Evolutionary conservation across 1,284 basidiomycete species (phyloP).

Genomic region (Trichosporon faecale): DNA sequence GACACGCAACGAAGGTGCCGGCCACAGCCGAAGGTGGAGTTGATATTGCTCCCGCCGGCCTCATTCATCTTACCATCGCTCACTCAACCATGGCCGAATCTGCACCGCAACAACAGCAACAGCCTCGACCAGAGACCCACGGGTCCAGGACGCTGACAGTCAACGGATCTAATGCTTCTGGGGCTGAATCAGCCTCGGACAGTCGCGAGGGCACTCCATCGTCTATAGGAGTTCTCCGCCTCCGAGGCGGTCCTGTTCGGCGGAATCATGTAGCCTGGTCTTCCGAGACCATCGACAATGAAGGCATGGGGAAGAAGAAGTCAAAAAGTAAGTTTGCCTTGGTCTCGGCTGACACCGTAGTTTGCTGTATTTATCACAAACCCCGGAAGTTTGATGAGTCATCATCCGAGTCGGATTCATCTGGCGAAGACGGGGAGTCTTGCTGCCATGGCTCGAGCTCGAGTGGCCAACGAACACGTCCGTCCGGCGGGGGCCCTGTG

Average conservation of each 20-base stretch:
- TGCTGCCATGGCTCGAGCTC: not conserved
- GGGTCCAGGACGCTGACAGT: slow-evolving; percentile 39
- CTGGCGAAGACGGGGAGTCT: slow-evolving; percentile 26
- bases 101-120: slow-evolving; percentile 47
- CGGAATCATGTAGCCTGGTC: slow-evolving; percentile 51
- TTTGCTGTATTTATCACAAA: slow-evolving; percentile 57
- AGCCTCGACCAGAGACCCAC: slow-evolving; percentile 17
- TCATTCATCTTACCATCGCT: not conserved
- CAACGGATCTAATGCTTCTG: slow-evolving; percentile 22
- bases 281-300: slow-evolving; percentile 54
- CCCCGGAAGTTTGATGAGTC: slow-evolving; percentile 53
- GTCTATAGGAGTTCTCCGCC: slow-evolving; percentile 40
- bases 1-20: not conserved
- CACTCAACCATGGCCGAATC: slow-evolving; percentile 58
- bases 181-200: slow-evolving; percentile 5
- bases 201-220: slow-evolving; percentile 21
- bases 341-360: slow-evolving; percentile 31
- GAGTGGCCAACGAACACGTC: not conserved
- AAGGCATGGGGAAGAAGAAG: slow-evolving; percentile 54
- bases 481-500: not conserved
- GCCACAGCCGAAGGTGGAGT: not conserved
- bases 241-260: slow-evolving; percentile 45
- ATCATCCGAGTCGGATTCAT: slow-evolving; percentile 50
- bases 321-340: slow-evolving; percentile 51
- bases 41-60: not conserved